phyloP scores from a whole-genome alignment of 73 alveolate species.

The Urostyla sp. region DNA sequence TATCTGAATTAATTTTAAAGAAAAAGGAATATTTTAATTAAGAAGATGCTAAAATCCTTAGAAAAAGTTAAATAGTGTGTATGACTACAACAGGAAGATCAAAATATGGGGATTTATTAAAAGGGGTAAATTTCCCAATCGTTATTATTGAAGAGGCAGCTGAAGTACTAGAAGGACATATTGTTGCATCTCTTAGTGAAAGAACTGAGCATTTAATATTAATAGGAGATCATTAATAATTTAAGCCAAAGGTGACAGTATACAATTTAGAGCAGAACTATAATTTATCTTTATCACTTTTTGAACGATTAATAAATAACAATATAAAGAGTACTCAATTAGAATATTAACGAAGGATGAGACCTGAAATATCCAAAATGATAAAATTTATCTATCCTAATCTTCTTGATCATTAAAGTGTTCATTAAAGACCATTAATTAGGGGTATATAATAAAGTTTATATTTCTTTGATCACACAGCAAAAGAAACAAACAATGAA shows the following conservation, averaged over 20 bases:
- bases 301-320: conserved; percentile 88
- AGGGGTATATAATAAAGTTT: conserved; percentile 33
- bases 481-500: conserved; percentile 68
- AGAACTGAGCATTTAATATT: conserved; percentile 87
- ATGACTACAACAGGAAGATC: conserved; percentile 94
- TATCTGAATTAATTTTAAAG: neutral
- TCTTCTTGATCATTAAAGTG: conserved; percentile 24
- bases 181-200: conserved; percentile 77
- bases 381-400: conserved; percentile 49
- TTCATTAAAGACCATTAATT: conserved; percentile 8
- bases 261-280: conserved; percentile 79
- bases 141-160: conserved; percentile 95
- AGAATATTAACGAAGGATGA: conserved; percentile 85
- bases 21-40: neutral
- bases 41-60: neutral
- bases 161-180: conserved; percentile 92
- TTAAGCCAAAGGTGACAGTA: conserved; percentile 82
- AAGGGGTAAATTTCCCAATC: conserved; percentile 73
- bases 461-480: conserved; percentile 67
- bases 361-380: conserved; percentile 80
- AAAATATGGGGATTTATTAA: conserved; percentile 75
- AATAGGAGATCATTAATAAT: conserved; percentile 92
- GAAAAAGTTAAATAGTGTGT: conserved; percentile 68
- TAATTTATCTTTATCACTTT: conserved; percentile 82
- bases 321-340: conserved; percentile 72